Evolutionary conservation across 306 rosid genomes (phyloP), one percentile per base, ranked within the genome.

Genomic region (Gastrolobium bilobum): DNA sequence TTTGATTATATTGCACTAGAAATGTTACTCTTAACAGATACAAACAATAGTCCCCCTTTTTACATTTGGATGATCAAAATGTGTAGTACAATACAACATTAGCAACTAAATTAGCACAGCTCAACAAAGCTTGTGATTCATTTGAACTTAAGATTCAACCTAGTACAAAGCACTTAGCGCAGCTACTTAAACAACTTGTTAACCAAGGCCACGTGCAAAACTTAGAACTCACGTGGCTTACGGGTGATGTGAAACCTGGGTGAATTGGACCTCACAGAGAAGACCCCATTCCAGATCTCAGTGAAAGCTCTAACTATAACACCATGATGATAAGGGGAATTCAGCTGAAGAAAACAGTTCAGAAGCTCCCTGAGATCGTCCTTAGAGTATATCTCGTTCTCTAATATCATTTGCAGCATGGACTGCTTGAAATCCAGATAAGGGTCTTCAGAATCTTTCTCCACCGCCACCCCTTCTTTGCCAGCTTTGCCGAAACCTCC

Each of bases 401-500:
- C 99, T 79, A 96, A 4, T 34, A 96, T 91, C 99, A 96, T 96
- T 64, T 91, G 96, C 1, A 91, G 91, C 99, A 96, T 96, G 29
- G 99, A 96, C 0, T 89, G 93, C 59, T 94, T 80, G 67, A 96
- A 93, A 53, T 96, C 99, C 57, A 91, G 43, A 79, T 96, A 96
- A 56, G 99, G 99, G 77, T 96, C 98, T 74, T 91, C 93, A 15
- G 99, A 93, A 8, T 96, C 97, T 72, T 93, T 91, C 92, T 93
- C 99, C 39, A 96, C 92, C 0, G 99, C 96, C 56, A 96, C 84
- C 11, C 96, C 91, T 77, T 88, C 91, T 38, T 85, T 87, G 2
- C 97, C 98, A 0, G 71, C 86, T 56, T 89, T 85, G 0, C 99
- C 99, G 10, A 93, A 88, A 5, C 93, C 91, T 0, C 75, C 81